A percentile compares a stretch with the other conserved stretches of the same genome.
Evolutionary conservation across 1,139 yeast genomes (phyloP).

Genomic region (Debaryomyces singareniensis): DNA sequence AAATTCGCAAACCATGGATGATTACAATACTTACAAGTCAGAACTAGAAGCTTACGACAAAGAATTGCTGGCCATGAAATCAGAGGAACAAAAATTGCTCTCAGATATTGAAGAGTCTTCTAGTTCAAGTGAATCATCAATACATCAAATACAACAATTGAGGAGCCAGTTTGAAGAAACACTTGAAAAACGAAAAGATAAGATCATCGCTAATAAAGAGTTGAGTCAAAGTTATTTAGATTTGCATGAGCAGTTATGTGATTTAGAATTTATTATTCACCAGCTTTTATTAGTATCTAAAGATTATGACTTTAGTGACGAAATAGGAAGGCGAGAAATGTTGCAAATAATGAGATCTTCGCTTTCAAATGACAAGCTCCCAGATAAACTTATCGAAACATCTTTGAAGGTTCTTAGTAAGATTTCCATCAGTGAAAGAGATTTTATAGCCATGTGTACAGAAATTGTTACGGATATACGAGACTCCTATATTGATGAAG

Average conservation of each 20-base stretch:
- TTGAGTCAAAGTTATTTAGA: slow-evolving; percentile 19
- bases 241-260: slow-evolving; percentile 38
- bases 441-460: slow-evolving; percentile 77
- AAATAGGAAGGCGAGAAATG: slow-evolving; percentile 82
- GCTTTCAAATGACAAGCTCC: slow-evolving; percentile 47
- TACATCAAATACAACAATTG: slow-evolving; percentile 4
- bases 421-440: slow-evolving; percentile 72
- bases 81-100: slow-evolving; percentile 3
- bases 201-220: slow-evolving; percentile 6
- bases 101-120: neutral
- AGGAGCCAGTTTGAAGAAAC: slow-evolving; percentile 1
- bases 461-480: slow-evolving; percentile 82
- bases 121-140: neutral
- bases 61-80: slow-evolving; percentile 11
- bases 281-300: slow-evolving; percentile 66
- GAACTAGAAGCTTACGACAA: slow-evolving; percentile 8
- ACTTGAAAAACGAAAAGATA: slow-evolving; percentile 6
- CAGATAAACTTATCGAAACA: slow-evolving; percentile 48
- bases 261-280: slow-evolving; percentile 67
- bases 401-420: slow-evolving; percentile 63
- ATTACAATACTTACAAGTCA: slow-evolving; percentile 10
- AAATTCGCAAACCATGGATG: slow-evolving; percentile 19
- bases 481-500: slow-evolving; percentile 52
- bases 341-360: slow-evolving; percentile 63
- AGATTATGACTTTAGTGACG: slow-evolving; percentile 83